Base-by-base conservation (phyloP, 208 protist species). In the Naegleria fowleri region DNA sequence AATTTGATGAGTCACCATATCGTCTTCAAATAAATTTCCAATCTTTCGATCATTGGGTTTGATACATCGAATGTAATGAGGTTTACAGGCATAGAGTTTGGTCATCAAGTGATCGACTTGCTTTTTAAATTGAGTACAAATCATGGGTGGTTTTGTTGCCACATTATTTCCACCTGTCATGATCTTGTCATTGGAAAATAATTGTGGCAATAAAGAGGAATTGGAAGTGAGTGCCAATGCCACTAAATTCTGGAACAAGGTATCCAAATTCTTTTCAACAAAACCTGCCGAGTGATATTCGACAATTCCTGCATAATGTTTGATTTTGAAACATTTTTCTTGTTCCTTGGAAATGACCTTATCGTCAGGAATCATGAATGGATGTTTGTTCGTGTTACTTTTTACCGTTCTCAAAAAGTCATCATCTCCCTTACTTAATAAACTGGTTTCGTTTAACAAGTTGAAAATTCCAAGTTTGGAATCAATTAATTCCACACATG, bases 251-350 rank as follows among this genome's bases (percentile, higher is more conserved):
- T 86, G 83, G 11, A 83, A 67, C 7, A 99, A 94, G 15, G 95
- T 90, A 92, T 99, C 98, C 76, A 97, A 98, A 92, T 99, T 99
- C 48, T 97, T 96, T 51, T 96, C 95, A 19, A 96, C 95, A 92
- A 99, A 99, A 36, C 97, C 97, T 0, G 95, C 93, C 0, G 94
- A 92, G 88, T 95, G 94, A 94, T 99, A 99, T 38, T 95, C 93
- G 38, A 98, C 97, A 88, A 97, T 95, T 58, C 98, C 98, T 43
- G 98, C 98, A 94, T 99, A 99, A 93, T 99, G 98, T 91, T 98
- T 96, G 39, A 99, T 92, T 48, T 90, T 84, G 59, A 95, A 95
- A 25, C 40, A 86, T 88, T 86, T 94, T 93, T 92, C 94, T 92
- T 41, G 92, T 41, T 59, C 94, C 90, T 83, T 93, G 93, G 67